These are phyloP conservation scores for Cutaneotrichosporon spelunceum DNA, from an alignment of 1,284 basidiomycete genomes.

Conservation along the genomic window DNA sequence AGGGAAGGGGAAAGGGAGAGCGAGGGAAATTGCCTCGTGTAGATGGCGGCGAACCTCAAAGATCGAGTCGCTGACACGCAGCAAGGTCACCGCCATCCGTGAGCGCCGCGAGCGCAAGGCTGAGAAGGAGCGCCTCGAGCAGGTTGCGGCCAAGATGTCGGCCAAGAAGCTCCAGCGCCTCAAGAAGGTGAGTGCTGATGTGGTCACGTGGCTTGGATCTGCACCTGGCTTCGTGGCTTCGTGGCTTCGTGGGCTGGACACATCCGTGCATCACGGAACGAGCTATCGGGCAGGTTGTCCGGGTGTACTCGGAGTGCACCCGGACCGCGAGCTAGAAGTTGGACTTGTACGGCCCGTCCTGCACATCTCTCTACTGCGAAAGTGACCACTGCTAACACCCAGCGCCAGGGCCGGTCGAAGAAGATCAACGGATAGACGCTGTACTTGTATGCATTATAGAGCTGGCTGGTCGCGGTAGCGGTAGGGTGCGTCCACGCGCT, in stretches of 20 bases:
- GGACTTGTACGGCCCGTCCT: background rate
- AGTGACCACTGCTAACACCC: constrained; percentile 8
- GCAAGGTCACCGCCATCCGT: constrained; percentile 44
- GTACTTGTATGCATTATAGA: constrained; percentile 9
- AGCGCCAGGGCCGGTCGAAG: constrained; percentile 52
- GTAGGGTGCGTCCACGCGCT: too few relatives aligned
- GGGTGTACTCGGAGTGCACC: too few relatives aligned
- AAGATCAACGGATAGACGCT: constrained; percentile 50
- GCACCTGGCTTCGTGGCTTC: background rate
- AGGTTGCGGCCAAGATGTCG: constrained; percentile 50
- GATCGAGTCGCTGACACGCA: constrained; percentile 15
- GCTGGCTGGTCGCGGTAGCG: background rate
- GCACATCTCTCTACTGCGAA: background rate
- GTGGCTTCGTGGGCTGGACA: too few relatives aligned
- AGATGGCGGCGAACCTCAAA: too few relatives aligned
- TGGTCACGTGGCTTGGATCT: background rate
- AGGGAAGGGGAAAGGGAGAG: background rate
- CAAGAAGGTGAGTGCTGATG: constrained; percentile 42
- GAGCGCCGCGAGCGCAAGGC: constrained; percentile 47
- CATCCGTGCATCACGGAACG: background rate
- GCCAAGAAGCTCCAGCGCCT: constrained; percentile 53
- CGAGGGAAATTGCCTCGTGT: too few relatives aligned
- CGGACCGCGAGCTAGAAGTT: too few relatives aligned
- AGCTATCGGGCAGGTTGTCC: too few relatives aligned
- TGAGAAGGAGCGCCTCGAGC: constrained; percentile 50